Base-by-base conservation (phyloP, 2,329 filamentous ascomycete species). In the Calonectria montana region DNA sequence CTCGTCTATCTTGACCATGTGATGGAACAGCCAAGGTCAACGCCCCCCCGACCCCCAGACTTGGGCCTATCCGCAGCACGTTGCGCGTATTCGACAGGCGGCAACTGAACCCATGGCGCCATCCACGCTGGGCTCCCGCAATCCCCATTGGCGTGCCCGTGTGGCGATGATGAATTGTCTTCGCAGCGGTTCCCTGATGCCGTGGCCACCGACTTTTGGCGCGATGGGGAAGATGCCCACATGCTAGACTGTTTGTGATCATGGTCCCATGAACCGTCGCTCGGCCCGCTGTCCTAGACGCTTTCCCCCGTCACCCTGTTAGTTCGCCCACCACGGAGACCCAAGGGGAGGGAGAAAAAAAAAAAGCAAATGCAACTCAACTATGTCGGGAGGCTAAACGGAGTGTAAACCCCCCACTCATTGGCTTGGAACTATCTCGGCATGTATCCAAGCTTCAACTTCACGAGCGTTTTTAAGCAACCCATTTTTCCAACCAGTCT, bases 111-210 rank as follows among this genome's bases (percentile, higher is more conserved):
- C 27, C 65, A 65, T 41, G 18, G 50, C 10, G 27, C 39, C 23
- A 65, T 35, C 48, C n/a, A 55, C 43, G 50, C 65, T 37, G 50
- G 29, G 21, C 59, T 43, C n/a, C 41, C 53, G 27, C 53, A 16
- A 23, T 37, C 43, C 68, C 45, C 63, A 67, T 70, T 70, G 68
- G 39, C n/a, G 35, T 39, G 62, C 45, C 15, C 55, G 29, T 55
- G 63, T 66, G 55, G 63, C 68, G 62, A 66, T 70, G 50, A 47
- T 70, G 41, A 48, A 47, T 31, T 37, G 37, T 53, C 13, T n/a
- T 57, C 29, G n/a, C 53, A 37, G 43, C 35, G 37, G 50, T 55
- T 53, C 53, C 45, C 29, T 69, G 61, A 31, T 21, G 25, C 50
- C 61, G 29, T 37, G 53, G 53, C 67, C 67, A 70, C 62, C 62